phyloP scores from a whole-genome alignment of 148 eudicot genomes.

The Chenopodium album region DNA sequence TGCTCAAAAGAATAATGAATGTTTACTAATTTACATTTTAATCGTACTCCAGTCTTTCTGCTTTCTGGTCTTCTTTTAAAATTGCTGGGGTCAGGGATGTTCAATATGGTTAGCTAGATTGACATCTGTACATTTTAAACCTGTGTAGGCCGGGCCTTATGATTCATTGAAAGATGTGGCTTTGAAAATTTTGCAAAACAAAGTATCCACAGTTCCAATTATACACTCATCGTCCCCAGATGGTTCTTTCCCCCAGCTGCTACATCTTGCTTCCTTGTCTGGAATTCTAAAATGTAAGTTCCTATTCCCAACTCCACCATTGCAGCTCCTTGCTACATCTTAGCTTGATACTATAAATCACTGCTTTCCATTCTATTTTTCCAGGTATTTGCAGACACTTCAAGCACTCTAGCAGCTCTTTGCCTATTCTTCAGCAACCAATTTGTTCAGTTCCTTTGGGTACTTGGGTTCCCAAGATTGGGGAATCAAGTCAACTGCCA shows the following conservation, averaged over 20 bases:
- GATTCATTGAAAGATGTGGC: conserved; percentile 80
- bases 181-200: conserved; percentile 65
- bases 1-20: not conserved
- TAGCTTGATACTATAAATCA: conserved; percentile 1
- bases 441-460: conserved; percentile 81
- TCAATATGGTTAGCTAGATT: not conserved
- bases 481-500: conserved; percentile 63
- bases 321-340: not conserved
- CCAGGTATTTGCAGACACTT: conserved; percentile 92
- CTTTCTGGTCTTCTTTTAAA: not conserved
- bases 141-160: conserved; percentile 66
- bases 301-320: not conserved
- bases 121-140: not conserved
- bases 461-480: conserved; percentile 92
- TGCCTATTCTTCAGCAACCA: conserved; percentile 90
- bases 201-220: conserved; percentile 75
- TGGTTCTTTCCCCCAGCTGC: conserved; percentile 76
- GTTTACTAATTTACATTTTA: not conserved
- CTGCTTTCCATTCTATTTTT: conserved; percentile 28
- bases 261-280: conserved; percentile 80
- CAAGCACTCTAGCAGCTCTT: conserved; percentile 66
- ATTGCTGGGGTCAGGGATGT: not conserved
- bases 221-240: conserved; percentile 62
- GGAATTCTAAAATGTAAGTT: conserved; percentile 77
- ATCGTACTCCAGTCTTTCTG: not conserved